These are phyloP conservation scores for Cytospora schulzeri DNA, from an alignment of 2,329 filamentous ascomycete species.

Conservation along the genomic window DNA sequence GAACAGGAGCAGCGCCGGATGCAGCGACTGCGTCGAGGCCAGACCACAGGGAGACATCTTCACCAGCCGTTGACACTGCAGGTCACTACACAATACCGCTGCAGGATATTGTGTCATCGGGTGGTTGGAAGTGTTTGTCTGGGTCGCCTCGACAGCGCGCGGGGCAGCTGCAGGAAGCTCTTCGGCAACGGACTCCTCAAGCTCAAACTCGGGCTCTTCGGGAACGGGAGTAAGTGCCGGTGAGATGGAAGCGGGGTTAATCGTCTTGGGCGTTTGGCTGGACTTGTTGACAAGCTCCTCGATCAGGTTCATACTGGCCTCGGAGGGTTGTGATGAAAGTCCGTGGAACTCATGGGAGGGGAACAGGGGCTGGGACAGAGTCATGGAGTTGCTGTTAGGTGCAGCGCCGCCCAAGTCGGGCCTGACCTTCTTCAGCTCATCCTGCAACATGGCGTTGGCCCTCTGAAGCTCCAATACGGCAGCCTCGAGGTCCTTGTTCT, in stretches of 20 bases:
- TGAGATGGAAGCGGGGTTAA: slow-evolving; percentile 64
- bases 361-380: slow-evolving; percentile 62
- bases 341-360: slow-evolving; percentile 46
- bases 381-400: slow-evolving; percentile 48
- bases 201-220: slow-evolving; percentile 42
- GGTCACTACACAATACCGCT: slow-evolving; percentile 97
- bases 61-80: slow-evolving; percentile 94
- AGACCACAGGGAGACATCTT: slow-evolving; percentile 54
- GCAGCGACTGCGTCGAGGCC: slow-evolving; percentile 46
- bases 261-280: slow-evolving; percentile 45
- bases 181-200: slow-evolving; percentile 32
- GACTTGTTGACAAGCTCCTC: slow-evolving; percentile 47
- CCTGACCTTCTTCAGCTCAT: slow-evolving; percentile 54
- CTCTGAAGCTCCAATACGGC: slow-evolving; percentile 63
- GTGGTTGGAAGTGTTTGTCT: slow-evolving; percentile 56
- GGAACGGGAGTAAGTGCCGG: slow-evolving; percentile 56
- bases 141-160: slow-evolving; percentile 32
- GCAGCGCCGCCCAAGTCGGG: slow-evolving; percentile 46
- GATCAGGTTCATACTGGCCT: slow-evolving; percentile 36
- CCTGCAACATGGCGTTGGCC: slow-evolving; percentile 49
- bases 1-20: slow-evolving; percentile 46
- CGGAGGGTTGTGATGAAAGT: slow-evolving; percentile 30
- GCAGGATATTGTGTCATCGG: slow-evolving; percentile 99
- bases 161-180: slow-evolving; percentile 31
- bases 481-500: slow-evolving; percentile 71